A percentile compares a stretch with the other conserved stretches of the same genome.
These are phyloP conservation scores for Colletotrichum trifolii DNA, from an alignment of 2,329 filamentous ascomycete species.

Conservation along the genomic window DNA sequence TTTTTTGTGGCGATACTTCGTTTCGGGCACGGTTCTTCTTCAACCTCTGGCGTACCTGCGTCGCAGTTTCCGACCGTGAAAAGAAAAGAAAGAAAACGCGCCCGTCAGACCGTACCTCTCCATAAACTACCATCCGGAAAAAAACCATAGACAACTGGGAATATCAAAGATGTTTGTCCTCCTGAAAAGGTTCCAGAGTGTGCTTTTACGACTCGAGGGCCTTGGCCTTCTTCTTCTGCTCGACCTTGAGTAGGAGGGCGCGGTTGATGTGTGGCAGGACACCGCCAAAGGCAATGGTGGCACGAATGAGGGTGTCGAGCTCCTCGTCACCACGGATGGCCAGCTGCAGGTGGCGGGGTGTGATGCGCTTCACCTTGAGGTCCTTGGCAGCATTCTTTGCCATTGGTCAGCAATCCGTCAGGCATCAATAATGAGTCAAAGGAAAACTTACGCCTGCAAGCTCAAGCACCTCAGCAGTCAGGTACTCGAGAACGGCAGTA, in stretches of 20 bases:
- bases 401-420: conserved; percentile 34
- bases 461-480: conserved; percentile 97
- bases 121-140: conserved; percentile 21
- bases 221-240: conserved; percentile 93
- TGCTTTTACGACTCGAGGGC: conserved; percentile 42
- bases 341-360: conserved; percentile 95
- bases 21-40: conserved; percentile 5
- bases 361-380: conserved; percentile 99
- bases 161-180: conserved; percentile 10
- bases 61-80: conserved; percentile 25
- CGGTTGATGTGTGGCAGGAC: conserved; percentile 99
- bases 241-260: conserved; percentile 92
- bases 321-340: conserved; percentile 99
- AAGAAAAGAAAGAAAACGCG: conserved; percentile 26
- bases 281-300: conserved; percentile 98
- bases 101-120: conserved; percentile 26
- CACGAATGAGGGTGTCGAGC: conserved; percentile 95
- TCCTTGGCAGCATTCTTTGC: conserved; percentile 93
- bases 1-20: conserved; percentile 9
- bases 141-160: conserved; percentile 28
- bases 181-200: too few relatives aligned
- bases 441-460: conserved; percentile 80
- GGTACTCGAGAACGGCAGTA: conserved; percentile 96
- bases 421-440: conserved; percentile 20
- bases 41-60: conserved; percentile 24